phyloP scores from a whole-genome alignment of 352 stramenopile species.

The Phytopythium delawarense region DNA sequence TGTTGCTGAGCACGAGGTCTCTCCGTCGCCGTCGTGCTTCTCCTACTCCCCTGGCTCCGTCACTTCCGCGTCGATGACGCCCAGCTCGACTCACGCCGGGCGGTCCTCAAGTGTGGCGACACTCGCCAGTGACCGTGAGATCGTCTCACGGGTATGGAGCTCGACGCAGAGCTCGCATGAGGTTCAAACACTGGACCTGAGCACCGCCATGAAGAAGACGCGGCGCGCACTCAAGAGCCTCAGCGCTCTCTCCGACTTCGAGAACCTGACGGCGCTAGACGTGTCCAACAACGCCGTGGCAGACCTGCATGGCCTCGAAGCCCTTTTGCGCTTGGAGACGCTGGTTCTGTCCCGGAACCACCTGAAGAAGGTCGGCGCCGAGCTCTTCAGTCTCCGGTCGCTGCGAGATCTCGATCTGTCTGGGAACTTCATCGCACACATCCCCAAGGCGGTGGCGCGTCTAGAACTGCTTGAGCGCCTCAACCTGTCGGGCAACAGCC shows the following conservation, averaged over 20 bases:
- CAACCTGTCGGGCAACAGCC: conserved; percentile 68
- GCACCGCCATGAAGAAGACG: conserved; percentile 37
- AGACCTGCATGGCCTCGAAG: conserved; percentile 53
- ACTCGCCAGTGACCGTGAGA: conserved; percentile 26
- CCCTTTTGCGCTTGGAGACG: conserved; percentile 34
- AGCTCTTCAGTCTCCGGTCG: conserved; percentile 38
- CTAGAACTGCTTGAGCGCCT: conserved; percentile 56
- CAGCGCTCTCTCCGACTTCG: conserved; percentile 38
- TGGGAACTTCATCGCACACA: conserved; percentile 79
- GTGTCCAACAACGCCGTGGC: conserved; percentile 61
- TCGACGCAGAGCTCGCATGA: conserved; percentile 19
- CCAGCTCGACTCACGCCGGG: conserved; percentile 6
- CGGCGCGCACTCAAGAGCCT: conserved; percentile 60
- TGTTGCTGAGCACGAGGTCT: background rate
- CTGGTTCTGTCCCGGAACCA: conserved; percentile 66
- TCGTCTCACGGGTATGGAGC: conserved; percentile 34
- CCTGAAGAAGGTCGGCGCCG: conserved; percentile 47
- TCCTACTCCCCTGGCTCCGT: conserved; percentile 4
- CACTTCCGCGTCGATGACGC: conserved; percentile 15
- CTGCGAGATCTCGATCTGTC: conserved; percentile 61
- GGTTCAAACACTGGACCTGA: conserved; percentile 40
- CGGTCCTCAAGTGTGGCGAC: conserved; percentile 17
- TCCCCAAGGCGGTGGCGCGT: conserved; percentile 43
- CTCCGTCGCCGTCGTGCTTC: conserved; percentile 5
- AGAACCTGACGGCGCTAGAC: conserved; percentile 49